Percentiles rank a stretch among this genome's conserved stretches.
Conservation (phyloP, 768 basidiomycete genomes). For the Suillus variegatus region DNA sequence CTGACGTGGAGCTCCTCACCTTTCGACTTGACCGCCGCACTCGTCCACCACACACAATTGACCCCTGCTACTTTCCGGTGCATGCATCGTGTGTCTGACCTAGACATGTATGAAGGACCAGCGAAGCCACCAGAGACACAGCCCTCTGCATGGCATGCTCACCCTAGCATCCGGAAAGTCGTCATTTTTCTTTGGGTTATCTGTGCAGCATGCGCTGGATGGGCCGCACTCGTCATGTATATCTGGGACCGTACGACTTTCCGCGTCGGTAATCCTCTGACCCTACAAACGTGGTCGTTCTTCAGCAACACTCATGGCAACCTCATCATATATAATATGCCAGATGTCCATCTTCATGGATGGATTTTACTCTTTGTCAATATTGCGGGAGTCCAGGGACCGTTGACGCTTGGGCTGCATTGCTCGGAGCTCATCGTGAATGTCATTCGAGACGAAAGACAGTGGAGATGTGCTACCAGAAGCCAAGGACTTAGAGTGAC, state of each 20-base stretch:
- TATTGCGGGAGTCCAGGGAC: slow-evolving; percentile 28
- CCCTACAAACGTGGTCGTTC: slow-evolving; percentile 23
- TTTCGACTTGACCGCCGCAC: neutral
- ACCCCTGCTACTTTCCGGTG: neutral
- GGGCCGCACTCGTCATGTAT: slow-evolving; percentile 19
- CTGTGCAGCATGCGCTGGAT: slow-evolving; percentile 18
- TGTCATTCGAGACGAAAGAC: slow-evolving; percentile 29
- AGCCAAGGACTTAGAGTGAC: slow-evolving; percentile 16
- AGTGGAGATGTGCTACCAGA: slow-evolving; percentile 28
- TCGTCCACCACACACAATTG: slow-evolving; percentile 8
- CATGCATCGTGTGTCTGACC: neutral
- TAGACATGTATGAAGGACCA: neutral
- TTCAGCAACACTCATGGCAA: too few species aligned
- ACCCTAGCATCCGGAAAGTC: slow-evolving; percentile 8
- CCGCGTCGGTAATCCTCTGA: neutral
- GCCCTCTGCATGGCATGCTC: neutral
- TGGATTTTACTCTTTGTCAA: slow-evolving; percentile 27
- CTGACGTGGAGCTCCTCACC: slow-evolving; percentile 33
- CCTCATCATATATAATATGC: too few species aligned
- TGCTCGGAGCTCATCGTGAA: slow-evolving; percentile 30
- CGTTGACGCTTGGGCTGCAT: slow-evolving; percentile 29
- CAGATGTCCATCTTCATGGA: too few species aligned
- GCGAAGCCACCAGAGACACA: neutral
- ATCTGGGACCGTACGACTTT: too few species aligned
- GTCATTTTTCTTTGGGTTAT: slow-evolving; percentile 24